Evolutionary conservation across 2,329 filamentous ascomycete species (phyloP).

Genomic region (Fusarium ramigenum): DNA sequence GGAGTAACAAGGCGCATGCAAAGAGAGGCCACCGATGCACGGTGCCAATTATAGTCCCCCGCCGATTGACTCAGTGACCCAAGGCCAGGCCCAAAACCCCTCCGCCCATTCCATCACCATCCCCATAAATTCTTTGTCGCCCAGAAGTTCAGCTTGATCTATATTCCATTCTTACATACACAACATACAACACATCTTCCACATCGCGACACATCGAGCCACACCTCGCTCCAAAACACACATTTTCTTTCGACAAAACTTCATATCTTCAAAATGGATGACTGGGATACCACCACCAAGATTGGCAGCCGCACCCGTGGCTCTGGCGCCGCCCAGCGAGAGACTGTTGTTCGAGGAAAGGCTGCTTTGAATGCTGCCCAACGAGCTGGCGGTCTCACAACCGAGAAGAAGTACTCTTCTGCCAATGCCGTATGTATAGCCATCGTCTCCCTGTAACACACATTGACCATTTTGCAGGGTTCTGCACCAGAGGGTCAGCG

Average conservation of each 20-base stretch:
- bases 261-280: slow-evolving; percentile 64
- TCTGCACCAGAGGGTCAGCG: slow-evolving; percentile 80
- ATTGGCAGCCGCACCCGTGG: slow-evolving; percentile 87
- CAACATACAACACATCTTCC: slow-evolving; percentile 23
- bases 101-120: slow-evolving; percentile 46
- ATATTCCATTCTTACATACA: slow-evolving; percentile 19
- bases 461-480: slow-evolving; percentile 40
- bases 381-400: slow-evolving; percentile 77
- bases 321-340: slow-evolving; percentile 72
- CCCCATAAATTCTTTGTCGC: slow-evolving; percentile 43
- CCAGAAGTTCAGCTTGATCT: slow-evolving; percentile 32
- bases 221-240: neutral
- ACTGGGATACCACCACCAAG: slow-evolving; percentile 91
- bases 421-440: slow-evolving; percentile 68
- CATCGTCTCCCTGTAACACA: neutral
- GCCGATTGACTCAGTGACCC: slow-evolving; percentile 52
- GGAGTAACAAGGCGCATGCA: slow-evolving; percentile 19
- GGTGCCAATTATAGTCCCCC: slow-evolving; percentile 37
- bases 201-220: neutral
- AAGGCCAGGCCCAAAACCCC: slow-evolving; percentile 19
- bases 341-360: slow-evolving; percentile 90
- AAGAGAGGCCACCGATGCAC: slow-evolving; percentile 34
- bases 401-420: slow-evolving; percentile 89
- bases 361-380: slow-evolving; percentile 87
- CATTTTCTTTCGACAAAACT: slow-evolving; percentile 40